Percentiles rank a stretch among this genome's conserved stretches.
These are phyloP conservation scores for Voacanga thouarsii DNA, from an alignment of 257 asterid species.

Conservation along the genomic window DNA sequence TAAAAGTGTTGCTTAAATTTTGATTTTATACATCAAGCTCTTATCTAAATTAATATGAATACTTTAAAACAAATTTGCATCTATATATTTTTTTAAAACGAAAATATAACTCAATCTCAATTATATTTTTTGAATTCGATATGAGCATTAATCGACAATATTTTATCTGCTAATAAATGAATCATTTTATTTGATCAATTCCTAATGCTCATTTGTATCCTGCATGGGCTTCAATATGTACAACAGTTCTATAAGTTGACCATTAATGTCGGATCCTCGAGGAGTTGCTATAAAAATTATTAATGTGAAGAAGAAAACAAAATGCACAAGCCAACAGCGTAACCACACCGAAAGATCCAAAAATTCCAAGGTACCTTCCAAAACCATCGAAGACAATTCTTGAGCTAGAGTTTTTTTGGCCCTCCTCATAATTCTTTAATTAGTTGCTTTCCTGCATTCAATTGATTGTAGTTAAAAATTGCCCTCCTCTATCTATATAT, in stretches of 20 bases:
- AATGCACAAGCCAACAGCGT: conserved; percentile 4
- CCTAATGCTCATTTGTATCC: background rate
- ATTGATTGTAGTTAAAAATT: background rate
- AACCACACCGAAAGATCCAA: conserved; percentile 20
- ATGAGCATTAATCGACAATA: background rate
- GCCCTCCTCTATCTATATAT: conserved; percentile 2
- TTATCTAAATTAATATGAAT: too few species aligned
- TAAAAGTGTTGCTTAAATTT: too few species aligned
- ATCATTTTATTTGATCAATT: background rate
- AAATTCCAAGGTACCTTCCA: conserved; percentile 20
- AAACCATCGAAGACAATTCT: conserved; percentile 1
- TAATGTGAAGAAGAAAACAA: background rate
- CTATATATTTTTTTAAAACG: too few species aligned
- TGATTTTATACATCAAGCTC: too few species aligned
- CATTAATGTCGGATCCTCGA: conserved; percentile 18
- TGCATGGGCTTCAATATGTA: conserved; percentile 9
- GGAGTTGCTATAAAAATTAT: background rate
- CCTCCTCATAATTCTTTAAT: conserved; percentile 5
- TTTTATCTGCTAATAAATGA: background rate
- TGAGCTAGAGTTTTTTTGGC: background rate
- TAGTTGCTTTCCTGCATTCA: conserved; percentile 27
- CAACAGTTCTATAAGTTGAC: conserved; percentile 18
- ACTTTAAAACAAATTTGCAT: too few species aligned
- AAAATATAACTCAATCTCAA: too few species aligned
- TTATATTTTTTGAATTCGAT: background rate